Percentiles rank a stretch among this genome's conserved stretches.
phyloP scores from a whole-genome alignment of 176 grass and related monocot genomes.

The Stipa capillata region DNA sequence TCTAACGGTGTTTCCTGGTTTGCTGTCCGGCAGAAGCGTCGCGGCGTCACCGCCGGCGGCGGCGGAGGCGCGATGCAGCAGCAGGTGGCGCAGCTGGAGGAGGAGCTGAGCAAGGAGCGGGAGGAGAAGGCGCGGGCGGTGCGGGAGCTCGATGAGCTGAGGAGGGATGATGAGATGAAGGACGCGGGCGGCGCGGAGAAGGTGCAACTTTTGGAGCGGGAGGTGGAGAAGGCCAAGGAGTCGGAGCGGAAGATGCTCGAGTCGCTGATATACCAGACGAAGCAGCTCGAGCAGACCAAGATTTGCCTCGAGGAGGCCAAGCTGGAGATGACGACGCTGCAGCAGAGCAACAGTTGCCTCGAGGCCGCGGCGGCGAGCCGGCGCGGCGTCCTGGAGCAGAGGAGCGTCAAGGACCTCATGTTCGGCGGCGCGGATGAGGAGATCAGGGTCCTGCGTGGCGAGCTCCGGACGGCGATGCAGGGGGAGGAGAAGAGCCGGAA shows the following conservation, averaged over 20 bases:
- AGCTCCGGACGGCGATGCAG: slow-evolving; percentile 41
- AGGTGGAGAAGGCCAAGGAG: slow-evolving; percentile 64
- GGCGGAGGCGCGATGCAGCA: slow-evolving; percentile 29
- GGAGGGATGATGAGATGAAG: not conserved
- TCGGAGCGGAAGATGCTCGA: slow-evolving; percentile 95
- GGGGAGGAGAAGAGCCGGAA: slow-evolving; percentile 71
- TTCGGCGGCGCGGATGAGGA: slow-evolving; percentile 53
- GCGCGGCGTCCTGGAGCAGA: slow-evolving; percentile 9
- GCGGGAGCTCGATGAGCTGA: slow-evolving; percentile 37
- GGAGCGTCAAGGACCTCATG: slow-evolving; percentile 39
- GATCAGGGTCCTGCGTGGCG: slow-evolving; percentile 34
- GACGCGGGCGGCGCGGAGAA: slow-evolving; percentile 9
- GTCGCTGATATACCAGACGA: slow-evolving; percentile 71
- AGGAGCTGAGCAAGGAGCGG: slow-evolving; percentile 52
- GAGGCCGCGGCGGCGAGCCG: not conserved
- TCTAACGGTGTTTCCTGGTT: not conserved
- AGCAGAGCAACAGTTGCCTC: slow-evolving; percentile 17
- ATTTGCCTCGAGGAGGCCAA: slow-evolving; percentile 86
- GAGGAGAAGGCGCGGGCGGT: slow-evolving; percentile 43
- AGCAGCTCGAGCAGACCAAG: slow-evolving; percentile 92
- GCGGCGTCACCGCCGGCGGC: not conserved
- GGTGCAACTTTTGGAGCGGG: slow-evolving; percentile 34
- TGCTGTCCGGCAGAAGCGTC: slow-evolving; percentile 17
- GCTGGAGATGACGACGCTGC: slow-evolving; percentile 56
- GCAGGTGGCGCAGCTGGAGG: slow-evolving; percentile 52